A percentile compares a stretch with the other conserved stretches of the same genome.
Conservation (phyloP, 2,329 filamentous ascomycete species). For the Alternaria arbusti region DNA sequence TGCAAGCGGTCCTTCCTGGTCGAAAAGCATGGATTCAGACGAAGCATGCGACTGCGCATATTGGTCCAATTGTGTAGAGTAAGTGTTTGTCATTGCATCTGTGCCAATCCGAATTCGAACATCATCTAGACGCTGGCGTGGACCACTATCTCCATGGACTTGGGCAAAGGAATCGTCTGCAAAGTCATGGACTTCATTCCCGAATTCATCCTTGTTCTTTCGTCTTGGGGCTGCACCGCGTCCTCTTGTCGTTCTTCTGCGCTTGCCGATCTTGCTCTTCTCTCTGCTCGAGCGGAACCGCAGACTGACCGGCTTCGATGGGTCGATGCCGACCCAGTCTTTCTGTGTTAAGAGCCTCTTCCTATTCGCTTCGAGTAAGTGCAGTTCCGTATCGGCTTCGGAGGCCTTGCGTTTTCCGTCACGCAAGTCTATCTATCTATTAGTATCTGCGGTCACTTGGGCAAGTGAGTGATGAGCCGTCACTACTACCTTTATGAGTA, state of each 20-base stretch:
- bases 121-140: slow-evolving; percentile 21
- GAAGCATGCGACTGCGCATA: slow-evolving; percentile 21
- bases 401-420: slow-evolving; percentile 10
- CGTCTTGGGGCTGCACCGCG: slow-evolving; percentile 3
- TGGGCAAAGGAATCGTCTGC: slow-evolving; percentile 1
- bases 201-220: neutral
- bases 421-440: neutral
- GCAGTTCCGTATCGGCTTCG: slow-evolving; percentile 19
- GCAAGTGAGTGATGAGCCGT: neutral
- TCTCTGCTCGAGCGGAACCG: slow-evolving; percentile 32
- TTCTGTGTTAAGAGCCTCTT: slow-evolving; percentile 36
- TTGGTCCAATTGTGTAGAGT: slow-evolving; percentile 17
- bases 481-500: neutral
- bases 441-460: neutral
- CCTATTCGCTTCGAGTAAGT: slow-evolving; percentile 36
- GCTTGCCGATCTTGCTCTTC: slow-evolving; percentile 42
- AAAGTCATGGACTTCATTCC: neutral
- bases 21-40: slow-evolving; percentile 48
- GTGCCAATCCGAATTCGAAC: slow-evolving; percentile 47
- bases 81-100: slow-evolving; percentile 39
- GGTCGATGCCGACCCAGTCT: slow-evolving; percentile 45
- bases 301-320: slow-evolving; percentile 39
- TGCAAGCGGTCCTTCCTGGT: slow-evolving; percentile 28
- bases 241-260: slow-evolving; percentile 30
- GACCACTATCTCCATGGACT: slow-evolving; percentile 16